These are phyloP conservation scores for Lunularia cruciata DNA, from an alignment of 225 moss, liverwort and hornwort species.

Conservation along the genomic window DNA sequence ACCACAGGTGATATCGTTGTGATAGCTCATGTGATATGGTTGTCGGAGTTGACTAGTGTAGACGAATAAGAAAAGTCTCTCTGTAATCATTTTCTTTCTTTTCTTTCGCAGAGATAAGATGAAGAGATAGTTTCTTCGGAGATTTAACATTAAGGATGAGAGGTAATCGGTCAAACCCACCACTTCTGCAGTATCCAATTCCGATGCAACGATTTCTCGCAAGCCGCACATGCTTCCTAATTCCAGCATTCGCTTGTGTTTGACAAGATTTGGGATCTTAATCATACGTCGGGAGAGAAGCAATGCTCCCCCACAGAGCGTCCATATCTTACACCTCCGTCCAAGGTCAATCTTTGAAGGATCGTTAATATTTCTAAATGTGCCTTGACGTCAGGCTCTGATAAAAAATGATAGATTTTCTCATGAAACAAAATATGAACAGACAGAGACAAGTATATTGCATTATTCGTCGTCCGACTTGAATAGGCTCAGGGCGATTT, in stretches of 20 bases:
- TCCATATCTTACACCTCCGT: slow-evolving; percentile 25
- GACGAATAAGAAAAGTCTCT: slow-evolving; percentile 21
- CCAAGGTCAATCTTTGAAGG: slow-evolving; percentile 26
- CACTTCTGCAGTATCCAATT: slow-evolving; percentile 24
- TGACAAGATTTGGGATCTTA: slow-evolving; percentile 12
- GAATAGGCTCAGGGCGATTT: too few species aligned
- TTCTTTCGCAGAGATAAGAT: slow-evolving; percentile 16
- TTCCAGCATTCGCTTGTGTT: slow-evolving; percentile 28
- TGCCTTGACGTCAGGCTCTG: too few species aligned
- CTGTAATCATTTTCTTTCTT: slow-evolving; percentile 13
- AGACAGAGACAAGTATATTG: too few species aligned
- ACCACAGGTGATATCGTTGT: slow-evolving; percentile 10
- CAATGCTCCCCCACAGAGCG: slow-evolving; percentile 27
- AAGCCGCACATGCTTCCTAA: slow-evolving; percentile 33
- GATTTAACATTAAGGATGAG: slow-evolving; percentile 21
- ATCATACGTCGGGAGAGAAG: slow-evolving; percentile 17
- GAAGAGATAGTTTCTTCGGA: slow-evolving; percentile 17
- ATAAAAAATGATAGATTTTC: too few species aligned
- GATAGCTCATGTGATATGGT: too few species aligned
- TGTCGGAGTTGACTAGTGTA: slow-evolving; percentile 21
- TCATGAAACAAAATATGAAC: too few species aligned
- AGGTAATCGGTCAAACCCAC: slow-evolving; percentile 31
- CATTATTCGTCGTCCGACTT: too few species aligned
- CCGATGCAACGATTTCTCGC: slow-evolving; percentile 22
- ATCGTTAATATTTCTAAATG: too few species aligned